phyloP scores from a whole-genome alignment of 2,329 filamentous ascomycete genomes.

The Fusarium burgessii region DNA sequence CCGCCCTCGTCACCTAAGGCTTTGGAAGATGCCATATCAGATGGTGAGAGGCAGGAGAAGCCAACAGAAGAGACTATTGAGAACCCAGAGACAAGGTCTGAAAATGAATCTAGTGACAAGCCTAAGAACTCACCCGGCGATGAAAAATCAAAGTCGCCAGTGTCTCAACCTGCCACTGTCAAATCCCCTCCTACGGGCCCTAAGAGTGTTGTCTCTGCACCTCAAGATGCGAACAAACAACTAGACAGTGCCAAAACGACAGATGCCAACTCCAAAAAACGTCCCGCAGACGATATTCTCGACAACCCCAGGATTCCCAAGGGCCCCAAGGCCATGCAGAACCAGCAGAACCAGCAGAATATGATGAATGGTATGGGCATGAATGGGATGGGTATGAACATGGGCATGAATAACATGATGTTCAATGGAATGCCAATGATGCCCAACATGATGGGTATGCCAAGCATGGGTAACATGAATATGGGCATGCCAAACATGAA shows the following conservation, averaged over 20 bases:
- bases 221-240: conserved; percentile 55
- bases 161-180: conserved; percentile 36
- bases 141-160: conserved; percentile 54
- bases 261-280: conserved; percentile 74
- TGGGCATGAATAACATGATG: conserved; percentile 57
- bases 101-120: conserved; percentile 36
- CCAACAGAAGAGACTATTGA: conserved; percentile 53
- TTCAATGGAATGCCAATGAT: conserved; percentile 58
- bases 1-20: conserved; percentile 50
- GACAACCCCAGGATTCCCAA: conserved; percentile 75
- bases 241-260: conserved; percentile 48
- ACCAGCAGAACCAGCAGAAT: conserved; percentile 63
- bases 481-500: conserved; percentile 51
- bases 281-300: conserved; percentile 79
- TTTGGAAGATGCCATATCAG: conserved; percentile 34
- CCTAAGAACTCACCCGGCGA: conserved; percentile 39
- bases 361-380: conserved; percentile 63
- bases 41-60: conserved; percentile 40
- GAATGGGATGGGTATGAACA: conserved; percentile 61
- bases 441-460: conserved; percentile 57
- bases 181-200: conserved; percentile 49
- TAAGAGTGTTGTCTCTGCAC: conserved; percentile 40
- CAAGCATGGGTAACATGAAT: conserved; percentile 54
- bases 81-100: conserved; percentile 54
- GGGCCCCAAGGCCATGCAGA: conserved; percentile 74